These are phyloP conservation scores for Mortierella sp. DNA, from an alignment of 371 early-diverging fungal genomes.

Conservation along the genomic window DNA sequence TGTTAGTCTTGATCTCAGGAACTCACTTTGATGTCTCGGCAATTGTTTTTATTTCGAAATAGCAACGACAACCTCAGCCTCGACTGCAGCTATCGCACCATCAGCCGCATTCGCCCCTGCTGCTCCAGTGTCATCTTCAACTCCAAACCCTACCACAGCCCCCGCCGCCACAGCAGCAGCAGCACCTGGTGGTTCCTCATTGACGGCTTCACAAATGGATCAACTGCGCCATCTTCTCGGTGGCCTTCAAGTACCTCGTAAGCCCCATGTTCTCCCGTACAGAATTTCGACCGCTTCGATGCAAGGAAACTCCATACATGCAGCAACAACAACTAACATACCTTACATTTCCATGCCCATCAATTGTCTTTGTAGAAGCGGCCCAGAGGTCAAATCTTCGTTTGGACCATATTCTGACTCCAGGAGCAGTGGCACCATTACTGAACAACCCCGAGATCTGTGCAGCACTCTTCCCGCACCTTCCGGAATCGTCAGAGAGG, in stretches of 20 bases:
- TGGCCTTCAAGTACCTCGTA: constrained; percentile 55
- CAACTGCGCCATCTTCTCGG: constrained; percentile 47
- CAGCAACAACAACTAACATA: background rate
- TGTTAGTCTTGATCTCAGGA: no score
- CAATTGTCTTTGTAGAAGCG: no score
- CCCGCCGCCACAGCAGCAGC: constrained; percentile 10
- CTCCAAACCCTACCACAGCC: background rate
- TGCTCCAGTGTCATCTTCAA: constrained; percentile 16
- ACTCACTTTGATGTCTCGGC: background rate
- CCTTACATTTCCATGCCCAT: no score
- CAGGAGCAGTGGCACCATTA: constrained; percentile 66
- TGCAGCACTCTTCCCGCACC: constrained; percentile 72
- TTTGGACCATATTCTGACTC: constrained; percentile 67
- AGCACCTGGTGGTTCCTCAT: constrained; percentile 12
- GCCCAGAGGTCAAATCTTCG: constrained; percentile 43
- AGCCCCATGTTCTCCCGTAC: background rate
- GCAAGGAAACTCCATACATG: no score
- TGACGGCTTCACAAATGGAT: constrained; percentile 52
- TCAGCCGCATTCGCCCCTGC: constrained; percentile 49
- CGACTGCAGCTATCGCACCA: constrained; percentile 19
- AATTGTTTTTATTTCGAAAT: background rate
- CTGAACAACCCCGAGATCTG: constrained; percentile 69
- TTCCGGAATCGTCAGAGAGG: constrained; percentile 66
- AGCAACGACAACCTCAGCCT: background rate
- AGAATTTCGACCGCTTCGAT: no score